These are phyloP conservation scores for Fusarium haematococcum DNA, from an alignment of 2,329 filamentous ascomycete species.

Conservation along the genomic window DNA sequence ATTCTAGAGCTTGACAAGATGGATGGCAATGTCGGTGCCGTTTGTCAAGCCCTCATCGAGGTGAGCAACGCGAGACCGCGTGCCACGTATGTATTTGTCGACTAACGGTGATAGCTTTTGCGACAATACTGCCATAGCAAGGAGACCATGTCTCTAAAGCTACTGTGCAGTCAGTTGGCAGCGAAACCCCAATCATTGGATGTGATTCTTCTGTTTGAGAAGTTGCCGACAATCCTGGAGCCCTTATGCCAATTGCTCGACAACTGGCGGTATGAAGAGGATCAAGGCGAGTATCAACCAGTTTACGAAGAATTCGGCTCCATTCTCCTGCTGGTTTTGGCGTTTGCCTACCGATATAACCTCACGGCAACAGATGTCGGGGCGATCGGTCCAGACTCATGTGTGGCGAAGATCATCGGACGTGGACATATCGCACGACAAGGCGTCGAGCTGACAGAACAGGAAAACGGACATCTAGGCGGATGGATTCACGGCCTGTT, in stretches of 20 bases:
- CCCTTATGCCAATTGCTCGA: slow-evolving; percentile 82
- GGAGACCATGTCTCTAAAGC: slow-evolving; percentile 84
- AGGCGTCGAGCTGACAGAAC: slow-evolving; percentile 70
- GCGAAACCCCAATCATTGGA: slow-evolving; percentile 79
- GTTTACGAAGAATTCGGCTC: slow-evolving; percentile 89
- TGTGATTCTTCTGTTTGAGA: slow-evolving; percentile 80
- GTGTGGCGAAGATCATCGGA: slow-evolving; percentile 74
- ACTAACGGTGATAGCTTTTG: slow-evolving; percentile 64
- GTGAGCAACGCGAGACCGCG: slow-evolving; percentile 53
- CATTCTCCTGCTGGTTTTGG: slow-evolving; percentile 78
- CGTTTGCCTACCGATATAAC: slow-evolving; percentile 81
- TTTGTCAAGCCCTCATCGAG: slow-evolving; percentile 81
- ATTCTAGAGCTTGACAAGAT: slow-evolving; percentile 88
- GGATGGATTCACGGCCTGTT: slow-evolving; percentile 85
- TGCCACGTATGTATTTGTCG: not conserved
- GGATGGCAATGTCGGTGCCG: slow-evolving; percentile 91
- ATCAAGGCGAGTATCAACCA: slow-evolving; percentile 86
- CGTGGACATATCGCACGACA: slow-evolving; percentile 68
- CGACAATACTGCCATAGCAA: slow-evolving; percentile 76
- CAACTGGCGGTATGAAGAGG: slow-evolving; percentile 84
- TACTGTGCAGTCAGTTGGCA: slow-evolving; percentile 78
- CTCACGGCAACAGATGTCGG: slow-evolving; percentile 75
- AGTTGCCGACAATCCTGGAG: slow-evolving; percentile 74
- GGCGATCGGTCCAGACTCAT: slow-evolving; percentile 68
- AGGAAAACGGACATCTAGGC: slow-evolving; percentile 74